Evolutionary conservation across 1,284 basidiomycete species (phyloP), one percentile per base, ranked within the genome.

Genomic region (Chondrostereum purpureum): DNA sequence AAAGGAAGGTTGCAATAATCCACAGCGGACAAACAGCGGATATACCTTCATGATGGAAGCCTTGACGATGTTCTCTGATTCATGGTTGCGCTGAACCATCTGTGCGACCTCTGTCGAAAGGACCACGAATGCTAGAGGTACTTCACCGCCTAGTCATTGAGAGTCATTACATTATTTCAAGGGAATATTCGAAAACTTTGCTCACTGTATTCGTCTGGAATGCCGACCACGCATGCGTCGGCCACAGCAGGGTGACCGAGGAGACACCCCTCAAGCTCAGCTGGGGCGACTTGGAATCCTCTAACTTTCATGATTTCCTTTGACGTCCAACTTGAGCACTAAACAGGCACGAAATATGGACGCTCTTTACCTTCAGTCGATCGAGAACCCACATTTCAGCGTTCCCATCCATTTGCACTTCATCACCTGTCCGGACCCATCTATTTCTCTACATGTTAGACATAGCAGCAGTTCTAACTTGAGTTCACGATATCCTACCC

Each of bases 181-280:
- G 42, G 21, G 34, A 18, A 21, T 11, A 12, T 20, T 3, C 11
- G 12, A 24, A 39, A 24, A 24, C 10, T 39, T 8, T 14, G 20
- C 42, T 36, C 17, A 18, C 70, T 75, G 47, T 70, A 78, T 1
- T 79, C 77, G 50, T 87, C 78, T 1, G 70, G 72, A 2, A 83
- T 58, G 1, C 78, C 72, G 10, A 87, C 75, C 3, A 87, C 80
- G 43, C 79, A 79, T 3, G 63, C 69, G 46, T 87, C 82, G 1
- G 63, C 63, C 2, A 86, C 72, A 49, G 75, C 73, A 0, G 73
- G 65, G 45, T 80, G 77, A 35, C 68, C 66, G 4, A 86, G 58
- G n/a, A 86, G 55, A 52, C 75, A 76, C 0, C 77, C 76, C 48
- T 79, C 77, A 8, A 79, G 61, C 48, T 80, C 77, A 3, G 74